A percentile compares a stretch with the other conserved stretches of the same genome.
Evolutionary conservation across 441 rosid species (phyloP).

Genomic region (Pelargonium citronellum): DNA sequence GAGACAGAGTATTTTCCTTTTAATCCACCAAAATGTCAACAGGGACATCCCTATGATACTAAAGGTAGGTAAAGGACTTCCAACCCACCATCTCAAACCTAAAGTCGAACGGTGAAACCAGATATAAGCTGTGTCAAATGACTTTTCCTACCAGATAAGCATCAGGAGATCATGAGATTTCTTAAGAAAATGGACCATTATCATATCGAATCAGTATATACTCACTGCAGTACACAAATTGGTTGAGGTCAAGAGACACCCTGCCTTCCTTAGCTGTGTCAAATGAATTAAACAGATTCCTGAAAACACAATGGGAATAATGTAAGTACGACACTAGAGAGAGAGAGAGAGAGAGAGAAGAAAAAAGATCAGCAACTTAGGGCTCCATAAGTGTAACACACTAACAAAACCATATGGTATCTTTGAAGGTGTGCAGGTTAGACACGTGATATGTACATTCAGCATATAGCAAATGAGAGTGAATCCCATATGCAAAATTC

Average conservation of each 20-base stretch:
- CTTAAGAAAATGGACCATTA: background rate
- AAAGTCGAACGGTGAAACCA: background rate
- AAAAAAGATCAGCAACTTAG: too few relatives aligned
- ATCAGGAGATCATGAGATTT: background rate
- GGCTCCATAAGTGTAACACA: background rate
- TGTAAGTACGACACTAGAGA: background rate
- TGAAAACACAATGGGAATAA: slow-evolving; percentile 20
- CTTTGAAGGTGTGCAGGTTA: too few relatives aligned
- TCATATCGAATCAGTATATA: slow-evolving; percentile 19
- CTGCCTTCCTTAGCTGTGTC: slow-evolving; percentile 70
- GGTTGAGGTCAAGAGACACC: slow-evolving; percentile 55
- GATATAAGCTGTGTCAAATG: too few relatives aligned
- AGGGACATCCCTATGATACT: background rate
- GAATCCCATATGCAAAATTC: too few relatives aligned
- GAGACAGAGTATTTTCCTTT: too few relatives aligned
- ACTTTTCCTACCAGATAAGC: too few relatives aligned
- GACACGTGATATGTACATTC: too few relatives aligned
- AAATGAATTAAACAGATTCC: slow-evolving; percentile 58
- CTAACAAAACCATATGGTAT: too few relatives aligned
- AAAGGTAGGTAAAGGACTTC: too few relatives aligned
- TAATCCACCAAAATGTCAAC: too few relatives aligned
- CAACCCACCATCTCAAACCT: background rate
- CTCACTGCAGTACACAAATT: slow-evolving; percentile 64
- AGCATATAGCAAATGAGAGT: too few relatives aligned
- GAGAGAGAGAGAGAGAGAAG: background rate